These are phyloP conservation scores for Alternaria hordeiaustralica DNA, from an alignment of 2,329 filamentous ascomycete species.

Conservation along the genomic window DNA sequence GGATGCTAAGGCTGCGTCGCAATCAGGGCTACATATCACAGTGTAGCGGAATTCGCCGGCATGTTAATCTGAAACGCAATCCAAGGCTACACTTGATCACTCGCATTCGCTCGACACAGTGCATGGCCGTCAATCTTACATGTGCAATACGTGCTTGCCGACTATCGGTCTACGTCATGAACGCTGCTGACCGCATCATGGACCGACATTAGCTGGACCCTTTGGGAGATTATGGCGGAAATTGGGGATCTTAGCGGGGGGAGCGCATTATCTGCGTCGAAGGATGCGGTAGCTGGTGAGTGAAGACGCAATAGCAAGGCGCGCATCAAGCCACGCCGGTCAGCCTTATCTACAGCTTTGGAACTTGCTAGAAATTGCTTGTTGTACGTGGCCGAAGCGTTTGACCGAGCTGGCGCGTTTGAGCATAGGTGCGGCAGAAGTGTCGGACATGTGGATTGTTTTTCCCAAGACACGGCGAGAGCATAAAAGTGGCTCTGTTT, in stretches of 20 bases:
- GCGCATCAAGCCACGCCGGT: not conserved
- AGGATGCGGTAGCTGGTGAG: not conserved
- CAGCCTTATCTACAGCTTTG: not conserved
- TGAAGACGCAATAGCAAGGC: not conserved
- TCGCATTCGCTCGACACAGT: not conserved
- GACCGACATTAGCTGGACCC: constrained; percentile 3
- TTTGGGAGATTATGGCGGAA: constrained; percentile 3
- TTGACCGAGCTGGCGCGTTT: not conserved
- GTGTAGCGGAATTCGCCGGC: not conserved
- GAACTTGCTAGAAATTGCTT: not conserved
- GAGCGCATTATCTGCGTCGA: not conserved
- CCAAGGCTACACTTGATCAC: not conserved
- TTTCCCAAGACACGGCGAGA: not conserved
- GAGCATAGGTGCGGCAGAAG: not conserved
- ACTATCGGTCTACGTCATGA: constrained; percentile 11
- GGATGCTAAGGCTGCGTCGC: not conserved
- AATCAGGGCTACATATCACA: constrained; percentile 1
- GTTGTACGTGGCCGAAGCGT: not conserved
- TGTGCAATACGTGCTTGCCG: not conserved
- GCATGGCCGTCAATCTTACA: not conserved
- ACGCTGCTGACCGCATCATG: constrained; percentile 2
- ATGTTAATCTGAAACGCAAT: constrained; percentile 7
- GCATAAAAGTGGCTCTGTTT: constrained; percentile 4
- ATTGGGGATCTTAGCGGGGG: constrained; percentile 8
- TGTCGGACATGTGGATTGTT: not conserved